Evolutionary conservation across 2,329 filamentous ascomycete species (phyloP), one percentile per base, ranked within the genome.

Genomic region (Exophiala calicioides): DNA sequence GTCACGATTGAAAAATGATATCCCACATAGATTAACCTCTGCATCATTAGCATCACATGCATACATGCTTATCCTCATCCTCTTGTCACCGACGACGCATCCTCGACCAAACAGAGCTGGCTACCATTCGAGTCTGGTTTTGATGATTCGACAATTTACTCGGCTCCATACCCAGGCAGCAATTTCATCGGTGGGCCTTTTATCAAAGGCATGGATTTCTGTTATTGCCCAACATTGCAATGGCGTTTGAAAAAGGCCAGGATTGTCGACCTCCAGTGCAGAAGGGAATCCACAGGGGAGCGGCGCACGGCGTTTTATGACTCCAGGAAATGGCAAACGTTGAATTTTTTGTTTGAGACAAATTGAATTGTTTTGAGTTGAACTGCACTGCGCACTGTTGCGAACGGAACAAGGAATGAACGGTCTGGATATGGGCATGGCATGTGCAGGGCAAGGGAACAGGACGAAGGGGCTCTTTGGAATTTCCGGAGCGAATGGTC

Each of bases 21-120:
- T 19, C 27, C n/a, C 52, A 46, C 39, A 52, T 48, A 52, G 39
- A 51, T 40, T 52, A 46, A 33, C 47, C 46, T 49, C 52, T 40
- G 38, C 52, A 52, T 55, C 37, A 37, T 52, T 55, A 55, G 16
- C 41, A 46, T 32, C 41, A 43, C 41, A 52, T 46, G 29, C 20
- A 52, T 52, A 49, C 32, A 31, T 18, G n/a, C n/a, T n/a, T n/a
- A n/a, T 16, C 23, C 26, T 18, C 31, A 33, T 10, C 21, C 20
- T 26, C 31, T 27, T n/a, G 13, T 29, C 29, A 34, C 23, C 42
- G 38, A 18, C 36, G 23, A 43, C 30, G 41, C 24, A n/a, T n/a
- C n/a, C n/a, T 26, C 32, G 13, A 39, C 8, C 40, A 33, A 32
- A 32, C 47, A 41, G 31, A 36, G 39, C 27, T 19, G 19, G 36